Percentiles rank a stretch among this genome's conserved stretches.
phyloP scores from a whole-genome alignment of 2,329 filamentous ascomycete species.

The Cercospora zeae-maydis region DNA sequence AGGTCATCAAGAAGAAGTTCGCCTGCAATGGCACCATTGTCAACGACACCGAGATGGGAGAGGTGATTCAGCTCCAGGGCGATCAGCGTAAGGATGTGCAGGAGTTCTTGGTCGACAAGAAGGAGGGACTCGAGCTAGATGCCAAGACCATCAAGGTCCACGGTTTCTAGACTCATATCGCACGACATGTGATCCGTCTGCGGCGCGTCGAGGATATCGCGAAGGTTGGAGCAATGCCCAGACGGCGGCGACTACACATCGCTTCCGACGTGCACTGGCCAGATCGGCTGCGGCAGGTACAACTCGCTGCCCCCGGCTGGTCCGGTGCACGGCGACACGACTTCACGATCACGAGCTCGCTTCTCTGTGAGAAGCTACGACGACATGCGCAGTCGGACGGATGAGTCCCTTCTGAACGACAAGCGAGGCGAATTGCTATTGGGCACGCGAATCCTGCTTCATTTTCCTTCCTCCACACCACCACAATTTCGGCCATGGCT shows the following conservation, averaged over 20 bases:
- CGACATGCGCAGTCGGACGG: conserved; percentile 14
- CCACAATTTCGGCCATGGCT: conserved; percentile 9
- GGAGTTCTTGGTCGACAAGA: conserved; percentile 95
- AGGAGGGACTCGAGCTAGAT: conserved; percentile 89
- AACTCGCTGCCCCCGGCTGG: conserved; percentile 14
- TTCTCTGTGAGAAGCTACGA: conserved; percentile 15
- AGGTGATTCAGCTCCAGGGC: conserved; percentile 99
- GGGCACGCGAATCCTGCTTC: background rate
- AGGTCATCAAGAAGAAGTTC: conserved; percentile 99
- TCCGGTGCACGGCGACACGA: conserved; percentile 15
- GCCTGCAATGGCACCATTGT: conserved; percentile 99
- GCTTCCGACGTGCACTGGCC: conserved; percentile 9
- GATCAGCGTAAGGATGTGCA: conserved; percentile 99
- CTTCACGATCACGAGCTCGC: conserved; percentile 18
- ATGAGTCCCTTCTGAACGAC: conserved; percentile 18
- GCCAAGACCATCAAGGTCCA: conserved; percentile 92
- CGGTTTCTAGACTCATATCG: conserved; percentile 31
- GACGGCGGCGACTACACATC: background rate
- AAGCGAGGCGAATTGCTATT: conserved; percentile 7
- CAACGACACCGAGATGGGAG: conserved; percentile 91
- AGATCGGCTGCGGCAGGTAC: conserved; percentile 10
- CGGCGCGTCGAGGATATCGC: conserved; percentile 14
- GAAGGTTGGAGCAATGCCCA: conserved; percentile 10
- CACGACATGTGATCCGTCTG: conserved; percentile 13
- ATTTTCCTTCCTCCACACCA: background rate